Evolutionary conservation across 1,284 basidiomycete genomes (phyloP).

Genomic region (Boletus mariae): DNA sequence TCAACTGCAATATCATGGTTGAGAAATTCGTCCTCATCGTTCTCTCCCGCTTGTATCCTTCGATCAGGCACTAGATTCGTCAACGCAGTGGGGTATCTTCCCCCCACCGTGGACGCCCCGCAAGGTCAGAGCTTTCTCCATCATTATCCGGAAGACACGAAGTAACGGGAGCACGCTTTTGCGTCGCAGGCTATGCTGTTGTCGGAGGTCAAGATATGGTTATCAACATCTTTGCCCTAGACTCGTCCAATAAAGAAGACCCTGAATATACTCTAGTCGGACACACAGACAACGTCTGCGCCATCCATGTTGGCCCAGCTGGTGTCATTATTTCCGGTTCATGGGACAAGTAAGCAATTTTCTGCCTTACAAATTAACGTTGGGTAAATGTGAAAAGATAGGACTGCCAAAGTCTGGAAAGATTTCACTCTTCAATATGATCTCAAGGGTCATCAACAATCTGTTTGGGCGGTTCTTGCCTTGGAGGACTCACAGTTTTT

Average conservation of each 20-base stretch:
- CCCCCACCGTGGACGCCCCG: constrained; percentile 62
- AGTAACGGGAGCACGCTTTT: constrained; percentile 4
- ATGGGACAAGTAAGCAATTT: constrained; percentile 82
- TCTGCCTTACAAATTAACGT: constrained; percentile 1
- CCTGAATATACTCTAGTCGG: constrained; percentile 82
- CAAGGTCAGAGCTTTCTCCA: constrained; percentile 48
- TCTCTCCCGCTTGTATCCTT: constrained; percentile 52
- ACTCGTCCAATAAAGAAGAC: constrained; percentile 52
- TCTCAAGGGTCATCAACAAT: constrained; percentile 83
- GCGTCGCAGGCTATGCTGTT: constrained; percentile 67
- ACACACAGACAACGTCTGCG: constrained; percentile 89
- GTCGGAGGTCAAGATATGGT: constrained; percentile 84
- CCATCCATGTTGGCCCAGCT: constrained; percentile 66
- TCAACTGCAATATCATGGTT: constrained; percentile 85
- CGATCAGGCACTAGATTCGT: constrained; percentile 75
- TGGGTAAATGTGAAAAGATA: constrained; percentile 31
- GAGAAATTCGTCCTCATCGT: constrained; percentile 48
- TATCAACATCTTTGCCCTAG: constrained; percentile 76
- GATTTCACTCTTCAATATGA: constrained; percentile 73
- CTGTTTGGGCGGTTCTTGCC: constrained; percentile 92
- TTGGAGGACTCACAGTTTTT: constrained; percentile 78
- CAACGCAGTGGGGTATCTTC: constrained; percentile 77
- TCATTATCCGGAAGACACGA: constrained; percentile 5
- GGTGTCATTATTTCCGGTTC: constrained; percentile 90
- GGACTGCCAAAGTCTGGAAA: constrained; percentile 94